These are phyloP conservation scores for Dendrobium huoshanense DNA, from an alignment of 106 monocot genomes.

Conservation along the genomic window DNA sequence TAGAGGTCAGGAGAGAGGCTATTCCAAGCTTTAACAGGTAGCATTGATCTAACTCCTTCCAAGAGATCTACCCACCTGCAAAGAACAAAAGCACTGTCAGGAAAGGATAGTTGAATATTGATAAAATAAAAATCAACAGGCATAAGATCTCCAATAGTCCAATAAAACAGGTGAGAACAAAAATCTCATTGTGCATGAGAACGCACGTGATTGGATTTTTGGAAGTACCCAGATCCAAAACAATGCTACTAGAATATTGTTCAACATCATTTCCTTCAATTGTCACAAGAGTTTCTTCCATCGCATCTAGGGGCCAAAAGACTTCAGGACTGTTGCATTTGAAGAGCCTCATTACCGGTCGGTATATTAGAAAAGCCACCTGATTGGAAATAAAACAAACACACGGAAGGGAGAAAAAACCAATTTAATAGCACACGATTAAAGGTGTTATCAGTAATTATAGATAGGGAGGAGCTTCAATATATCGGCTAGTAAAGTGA, in stretches of 20 bases:
- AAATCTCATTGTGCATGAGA: conserved; percentile 4
- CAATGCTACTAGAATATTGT: conserved; percentile 26
- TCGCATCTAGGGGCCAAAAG: conserved; percentile 74
- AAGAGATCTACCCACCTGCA: conserved; percentile 86
- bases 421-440: neutral
- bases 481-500: neutral
- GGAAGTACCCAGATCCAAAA: conserved; percentile 45
- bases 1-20: conserved; percentile 95
- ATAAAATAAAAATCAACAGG: neutral
- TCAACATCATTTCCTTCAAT: conserved; percentile 37
- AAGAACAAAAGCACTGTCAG: neutral
- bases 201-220: conserved; percentile 53
- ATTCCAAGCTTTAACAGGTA: conserved; percentile 82
- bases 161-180: neutral
- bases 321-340: conserved; percentile 50
- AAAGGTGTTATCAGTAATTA: neutral
- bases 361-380: conserved; percentile 97
- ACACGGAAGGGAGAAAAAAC: neutral
- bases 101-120: neutral
- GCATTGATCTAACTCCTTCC: conserved; percentile 43
- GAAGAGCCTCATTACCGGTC: conserved; percentile 92
- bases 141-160: neutral
- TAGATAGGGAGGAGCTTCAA: neutral
- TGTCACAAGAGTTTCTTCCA: conserved; percentile 15
- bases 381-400: conserved; percentile 21